Evolutionary conservation across 1,284 basidiomycete genomes (phyloP), one percentile per base, ranked within the genome.

Genomic region (Apiotrichum siamense): DNA sequence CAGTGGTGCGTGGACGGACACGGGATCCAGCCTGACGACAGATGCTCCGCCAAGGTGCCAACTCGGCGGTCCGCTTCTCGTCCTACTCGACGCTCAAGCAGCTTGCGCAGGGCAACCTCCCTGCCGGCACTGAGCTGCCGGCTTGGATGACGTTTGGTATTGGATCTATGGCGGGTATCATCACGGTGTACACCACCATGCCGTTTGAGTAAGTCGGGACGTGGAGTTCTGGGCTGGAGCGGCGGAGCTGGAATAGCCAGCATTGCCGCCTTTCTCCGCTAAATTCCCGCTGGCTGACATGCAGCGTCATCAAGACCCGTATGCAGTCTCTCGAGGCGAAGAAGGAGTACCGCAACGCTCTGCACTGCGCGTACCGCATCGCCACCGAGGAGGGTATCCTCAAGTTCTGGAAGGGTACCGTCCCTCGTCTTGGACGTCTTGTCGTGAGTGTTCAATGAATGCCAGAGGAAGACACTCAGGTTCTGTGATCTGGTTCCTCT

Each of bases 41-140:
- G 89, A 90, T 96, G 84, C 87, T 97, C 81, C 84, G 93, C 35
- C 94, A 98, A 81, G 92, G 92, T 20, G 92, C 92, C 32, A 97
- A 97, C 72, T 96, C 91, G 10, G 91, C 93, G 13, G 84, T 98
- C 29, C 81, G 94, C n/a, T 97, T 97, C 76, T 93, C 92, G 42
- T 92, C 89, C 0, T 97, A 97, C 74, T 84, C 87, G 7, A 92
- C 88, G 0, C 77, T 97, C 58, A 96, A 96, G 75, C 87, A 93
- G 69, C 82, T 92, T 58, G 88, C 92, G 0, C 88, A 92, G 66
- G 87, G 89, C 25, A 85, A 83, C 24, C 80, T 84, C 4, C 79
- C 87, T 21, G 83, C 91, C 0, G 92, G 92, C 1, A 87, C 92
- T 67, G 80, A 81, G 5, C 77, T 98, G 12, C 94, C 94, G 0